Percentiles rank a stretch among this genome's conserved stretches.
Evolutionary conservation across 208 protist species (phyloP).

Genomic region (Trypanosoma conorhini): DNA sequence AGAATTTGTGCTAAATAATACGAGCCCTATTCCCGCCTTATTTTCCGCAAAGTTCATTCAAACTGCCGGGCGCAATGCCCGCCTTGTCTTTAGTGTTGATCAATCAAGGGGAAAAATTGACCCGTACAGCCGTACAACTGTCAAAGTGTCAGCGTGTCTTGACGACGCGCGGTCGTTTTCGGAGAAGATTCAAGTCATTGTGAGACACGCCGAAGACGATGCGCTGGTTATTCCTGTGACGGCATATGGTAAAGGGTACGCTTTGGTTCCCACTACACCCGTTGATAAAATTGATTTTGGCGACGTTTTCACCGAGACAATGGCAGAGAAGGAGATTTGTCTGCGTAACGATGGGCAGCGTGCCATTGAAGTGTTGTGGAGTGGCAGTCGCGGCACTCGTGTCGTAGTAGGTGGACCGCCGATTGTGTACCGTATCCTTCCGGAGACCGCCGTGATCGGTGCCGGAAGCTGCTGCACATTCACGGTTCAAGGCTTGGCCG

Average conservation of each 20-base stretch:
- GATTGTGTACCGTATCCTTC: constrained; percentile 75
- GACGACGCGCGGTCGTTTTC: constrained; percentile 89
- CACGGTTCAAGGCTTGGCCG: constrained; percentile 51
- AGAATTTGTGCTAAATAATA: constrained; percentile 73
- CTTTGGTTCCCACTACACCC: constrained; percentile 65
- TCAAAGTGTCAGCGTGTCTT: constrained; percentile 72
- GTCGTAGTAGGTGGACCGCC: constrained; percentile 67
- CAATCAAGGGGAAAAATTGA: constrained; percentile 55
- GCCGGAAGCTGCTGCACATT: constrained; percentile 57
- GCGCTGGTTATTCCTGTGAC: constrained; percentile 55
- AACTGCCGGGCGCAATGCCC: not conserved
- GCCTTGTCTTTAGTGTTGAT: constrained; percentile 34
- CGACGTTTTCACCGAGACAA: constrained; percentile 87
- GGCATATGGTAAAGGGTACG: constrained; percentile 89
- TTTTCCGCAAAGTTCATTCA: constrained; percentile 31
- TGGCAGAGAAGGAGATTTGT: constrained; percentile 47
- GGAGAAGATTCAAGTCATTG: constrained; percentile 74
- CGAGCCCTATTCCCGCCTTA: constrained; percentile 79
- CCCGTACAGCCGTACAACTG: constrained; percentile 43
- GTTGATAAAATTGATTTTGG: constrained; percentile 81
- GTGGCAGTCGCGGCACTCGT: constrained; percentile 58
- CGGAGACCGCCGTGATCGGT: constrained; percentile 77
- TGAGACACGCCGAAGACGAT: constrained; percentile 51
- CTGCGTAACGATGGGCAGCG: constrained; percentile 91
- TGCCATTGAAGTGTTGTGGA: constrained; percentile 91